A percentile compares a stretch with the other conserved stretches of the same genome.
Evolutionary conservation across 805 yeast genomes (phyloP).

Genomic region (Pichia pseudocactophila): DNA sequence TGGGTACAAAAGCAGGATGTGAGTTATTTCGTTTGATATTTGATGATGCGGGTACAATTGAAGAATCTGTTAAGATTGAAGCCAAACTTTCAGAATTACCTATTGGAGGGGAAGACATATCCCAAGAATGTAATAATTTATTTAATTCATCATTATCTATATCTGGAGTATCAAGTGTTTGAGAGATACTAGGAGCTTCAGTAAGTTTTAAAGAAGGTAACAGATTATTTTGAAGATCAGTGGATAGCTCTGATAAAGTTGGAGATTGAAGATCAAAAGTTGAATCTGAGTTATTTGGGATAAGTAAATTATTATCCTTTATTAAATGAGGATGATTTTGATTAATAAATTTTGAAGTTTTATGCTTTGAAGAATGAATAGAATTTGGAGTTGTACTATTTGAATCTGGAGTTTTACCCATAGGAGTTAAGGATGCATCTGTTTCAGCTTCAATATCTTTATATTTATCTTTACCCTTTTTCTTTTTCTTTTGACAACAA

Average conservation of each 20-base stretch:
- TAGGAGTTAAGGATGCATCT: neutral
- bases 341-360: neutral
- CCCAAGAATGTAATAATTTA: conserved; percentile 21
- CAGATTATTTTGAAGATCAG: neutral
- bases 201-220: neutral
- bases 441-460: conserved; percentile 8
- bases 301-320: too few relatives aligned
- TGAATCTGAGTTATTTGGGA: too few relatives aligned
- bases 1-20: conserved; percentile 22
- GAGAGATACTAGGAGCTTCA: too few relatives aligned
- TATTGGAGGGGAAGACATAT: conserved; percentile 23
- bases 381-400: too few relatives aligned
- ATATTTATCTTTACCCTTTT: conserved; percentile 13
- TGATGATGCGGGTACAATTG: conserved; percentile 12
- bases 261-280: too few relatives aligned
- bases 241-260: neutral
- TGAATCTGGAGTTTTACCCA: neutral
- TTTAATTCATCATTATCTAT: conserved; percentile 13
- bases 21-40: conserved; percentile 27
- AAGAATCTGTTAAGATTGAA: conserved; percentile 16
- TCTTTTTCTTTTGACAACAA: conserved; percentile 23
- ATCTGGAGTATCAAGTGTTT: neutral
- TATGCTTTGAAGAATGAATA: neutral
- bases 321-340: neutral
- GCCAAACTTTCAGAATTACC: conserved; percentile 17